A percentile compares a stretch with the other conserved stretches of the same genome.
These are phyloP conservation scores for Ramularia endophylla DNA, from an alignment of 2,329 filamentous ascomycete genomes.

Conservation along the genomic window DNA sequence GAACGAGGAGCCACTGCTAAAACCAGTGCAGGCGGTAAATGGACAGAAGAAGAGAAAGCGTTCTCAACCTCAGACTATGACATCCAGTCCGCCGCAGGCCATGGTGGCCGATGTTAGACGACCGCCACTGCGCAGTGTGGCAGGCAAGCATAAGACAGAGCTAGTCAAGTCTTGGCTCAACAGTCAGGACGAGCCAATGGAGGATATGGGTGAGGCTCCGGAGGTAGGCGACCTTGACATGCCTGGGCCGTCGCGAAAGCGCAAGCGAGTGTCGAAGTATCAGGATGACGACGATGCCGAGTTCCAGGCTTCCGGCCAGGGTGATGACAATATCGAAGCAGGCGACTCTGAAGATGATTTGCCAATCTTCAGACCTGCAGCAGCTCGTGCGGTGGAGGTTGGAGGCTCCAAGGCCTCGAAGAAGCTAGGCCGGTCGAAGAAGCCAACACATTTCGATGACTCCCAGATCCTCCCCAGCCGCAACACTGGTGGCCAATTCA, in stretches of 20 bases:
- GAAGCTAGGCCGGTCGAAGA: neutral
- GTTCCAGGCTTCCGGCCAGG: slow-evolving; percentile 1
- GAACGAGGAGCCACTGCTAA: no score
- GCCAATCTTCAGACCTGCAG: no score
- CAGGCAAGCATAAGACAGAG: slow-evolving; percentile 4
- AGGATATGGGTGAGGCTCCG: no score
- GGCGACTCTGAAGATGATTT: neutral
- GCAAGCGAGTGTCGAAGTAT: slow-evolving; percentile 13
- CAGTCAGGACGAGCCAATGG: slow-evolving; percentile 2
- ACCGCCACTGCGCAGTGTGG: no score
- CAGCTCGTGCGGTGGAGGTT: no score
- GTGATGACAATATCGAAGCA: neutral
- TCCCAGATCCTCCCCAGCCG: no score
- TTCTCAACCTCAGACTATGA: no score
- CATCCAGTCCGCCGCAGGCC: no score
- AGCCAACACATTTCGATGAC: neutral
- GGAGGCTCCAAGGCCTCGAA: neutral
- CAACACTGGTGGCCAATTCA: slow-evolving; percentile 9
- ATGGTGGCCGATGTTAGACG: no score
- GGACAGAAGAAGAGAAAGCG: no score
- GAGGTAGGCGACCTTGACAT: neutral
- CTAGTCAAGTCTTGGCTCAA: slow-evolving; percentile 8
- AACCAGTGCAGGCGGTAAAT: no score
- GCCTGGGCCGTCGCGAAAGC: slow-evolving; percentile 6
- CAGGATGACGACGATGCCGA: slow-evolving; percentile 14